These are phyloP conservation scores for Candida albicans DNA, from an alignment of 1,139 yeast genomes.

Conservation along the genomic window DNA sequence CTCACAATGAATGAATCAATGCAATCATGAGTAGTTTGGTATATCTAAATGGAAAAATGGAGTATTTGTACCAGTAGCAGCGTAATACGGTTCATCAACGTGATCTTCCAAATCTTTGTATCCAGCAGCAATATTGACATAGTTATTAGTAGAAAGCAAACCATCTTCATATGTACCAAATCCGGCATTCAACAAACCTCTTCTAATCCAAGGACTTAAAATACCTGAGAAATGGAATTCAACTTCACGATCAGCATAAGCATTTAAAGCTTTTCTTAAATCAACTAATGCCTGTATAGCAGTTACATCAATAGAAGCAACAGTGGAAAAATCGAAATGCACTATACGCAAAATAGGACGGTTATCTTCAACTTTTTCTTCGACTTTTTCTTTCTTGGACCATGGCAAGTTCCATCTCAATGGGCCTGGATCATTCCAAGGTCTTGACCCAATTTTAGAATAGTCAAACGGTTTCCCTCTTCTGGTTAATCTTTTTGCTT, in stretches of 20 bases:
- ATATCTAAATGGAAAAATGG: constrained; percentile 88
- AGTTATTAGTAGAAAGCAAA: constrained; percentile 39
- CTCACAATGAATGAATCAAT: constrained; percentile 12
- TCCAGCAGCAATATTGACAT: constrained; percentile 41
- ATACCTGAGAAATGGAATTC: constrained; percentile 90
- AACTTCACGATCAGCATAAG: constrained; percentile 78
- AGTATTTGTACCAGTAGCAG: constrained; percentile 69
- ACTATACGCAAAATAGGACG: constrained; percentile 71
- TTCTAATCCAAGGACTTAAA: constrained; percentile 80
- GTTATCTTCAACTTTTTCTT: constrained; percentile 33
- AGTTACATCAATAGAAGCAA: constrained; percentile 74
- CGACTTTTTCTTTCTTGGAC: constrained; percentile 18
- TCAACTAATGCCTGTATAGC: constrained; percentile 79
- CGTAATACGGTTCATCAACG: constrained; percentile 35
- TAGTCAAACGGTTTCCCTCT: constrained; percentile 54
- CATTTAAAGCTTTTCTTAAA: constrained; percentile 67
- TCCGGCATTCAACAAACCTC: constrained; percentile 73
- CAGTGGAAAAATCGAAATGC: constrained; percentile 79
- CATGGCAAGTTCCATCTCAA: constrained; percentile 41
- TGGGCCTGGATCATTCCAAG: constrained; percentile 93
- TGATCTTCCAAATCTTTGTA: constrained; percentile 34
- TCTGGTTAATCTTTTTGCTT: constrained; percentile 60
- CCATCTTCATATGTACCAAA: constrained; percentile 65
- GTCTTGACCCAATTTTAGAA: constrained; percentile 63
- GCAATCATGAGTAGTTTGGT: constrained; percentile 53